Percentiles rank a stretch among this genome's conserved stretches.
Conservation (phyloP, 2,329 filamentous ascomycete species). For the Hymenoscyphus linearis region DNA sequence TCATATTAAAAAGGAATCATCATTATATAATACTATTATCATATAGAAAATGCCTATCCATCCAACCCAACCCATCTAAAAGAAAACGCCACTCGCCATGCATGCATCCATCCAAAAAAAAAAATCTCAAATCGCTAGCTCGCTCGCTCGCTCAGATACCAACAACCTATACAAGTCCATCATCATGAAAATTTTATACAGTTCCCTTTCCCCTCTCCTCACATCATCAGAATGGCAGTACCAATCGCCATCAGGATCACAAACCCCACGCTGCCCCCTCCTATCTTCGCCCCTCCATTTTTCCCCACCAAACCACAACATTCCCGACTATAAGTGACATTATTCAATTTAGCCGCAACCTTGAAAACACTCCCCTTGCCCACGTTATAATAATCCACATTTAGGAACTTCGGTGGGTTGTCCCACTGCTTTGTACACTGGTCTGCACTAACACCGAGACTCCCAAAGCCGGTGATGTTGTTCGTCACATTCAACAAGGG, state of each 20-base stretch:
- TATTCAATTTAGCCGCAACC: constrained; percentile 65
- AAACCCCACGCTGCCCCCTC: background rate
- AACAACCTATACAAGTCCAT: background rate
- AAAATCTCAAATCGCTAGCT: no score
- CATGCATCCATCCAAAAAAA: no score
- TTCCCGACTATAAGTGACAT: constrained; percentile 56
- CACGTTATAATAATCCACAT: constrained; percentile 79
- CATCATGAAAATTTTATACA: background rate
- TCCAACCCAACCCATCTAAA: no score
- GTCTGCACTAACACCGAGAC: constrained; percentile 57
- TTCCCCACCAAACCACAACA: constrained; percentile 46
- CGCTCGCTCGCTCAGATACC: no score
- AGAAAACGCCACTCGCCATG: no score
- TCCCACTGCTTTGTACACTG: constrained; percentile 60
- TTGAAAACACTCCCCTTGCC: constrained; percentile 69
- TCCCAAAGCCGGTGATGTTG: constrained; percentile 57
- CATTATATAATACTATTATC: no score
- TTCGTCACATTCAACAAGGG: constrained; percentile 69
- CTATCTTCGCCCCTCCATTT: background rate
- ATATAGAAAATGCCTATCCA: no score
- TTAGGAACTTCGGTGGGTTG: constrained; percentile 68
- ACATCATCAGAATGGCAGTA: background rate
- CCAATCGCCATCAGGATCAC: background rate
- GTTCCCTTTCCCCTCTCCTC: background rate
- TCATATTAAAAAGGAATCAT: no score